Evolutionary conservation across 306 rosid species (phyloP), one percentile per base, ranked within the genome.

Genomic region (Erythrophleum fordii): DNA sequence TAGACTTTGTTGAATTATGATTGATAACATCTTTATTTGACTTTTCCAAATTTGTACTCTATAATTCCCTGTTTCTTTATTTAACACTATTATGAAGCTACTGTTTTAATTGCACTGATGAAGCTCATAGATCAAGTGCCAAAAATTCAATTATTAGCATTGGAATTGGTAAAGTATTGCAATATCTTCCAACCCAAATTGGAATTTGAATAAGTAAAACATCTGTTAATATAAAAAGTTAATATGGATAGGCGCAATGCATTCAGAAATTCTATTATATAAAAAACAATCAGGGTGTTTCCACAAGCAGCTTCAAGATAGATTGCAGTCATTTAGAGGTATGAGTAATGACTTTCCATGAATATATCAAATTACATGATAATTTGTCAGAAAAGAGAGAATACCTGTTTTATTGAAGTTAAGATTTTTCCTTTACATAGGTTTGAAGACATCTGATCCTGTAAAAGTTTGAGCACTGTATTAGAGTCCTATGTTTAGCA

Each of bases 1-100:
- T 26, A 59, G 65, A 58, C 65, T 34, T 5, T 22, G 65, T 58
- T 58, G 67, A 26, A 14, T 28, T 82, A 39, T 80, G 84, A 75
- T 72, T 81, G 60, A 60, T 61, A 55, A 67, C 52, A 64, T 75
- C 56, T 62, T 23, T 76, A 74, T 62, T 74, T 83, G 64, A 60
- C 72, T 35, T 61, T 79, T 56, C 69, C 41, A 22, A 45, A 70
- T 55, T 34, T 68, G 72, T 73, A 62, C 18, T 25, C 62, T 65
- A 31, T 28, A 42, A 53, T 69, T 17, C 69, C 46, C 2, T 4
- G 44, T 5, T n/a, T 60, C 11, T 81, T 80, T 53, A 39, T 77
- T 67, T 48, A 44, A 53, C 51, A 55, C 61, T 71, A 77, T 17
- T 67, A 58, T 75, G 84, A 74, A 67, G 51, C 59, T 49, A n/a